Evolutionary conservation across 2,329 filamentous ascomycete species (phyloP).

Genomic region (Mollisiaceae sp.): DNA sequence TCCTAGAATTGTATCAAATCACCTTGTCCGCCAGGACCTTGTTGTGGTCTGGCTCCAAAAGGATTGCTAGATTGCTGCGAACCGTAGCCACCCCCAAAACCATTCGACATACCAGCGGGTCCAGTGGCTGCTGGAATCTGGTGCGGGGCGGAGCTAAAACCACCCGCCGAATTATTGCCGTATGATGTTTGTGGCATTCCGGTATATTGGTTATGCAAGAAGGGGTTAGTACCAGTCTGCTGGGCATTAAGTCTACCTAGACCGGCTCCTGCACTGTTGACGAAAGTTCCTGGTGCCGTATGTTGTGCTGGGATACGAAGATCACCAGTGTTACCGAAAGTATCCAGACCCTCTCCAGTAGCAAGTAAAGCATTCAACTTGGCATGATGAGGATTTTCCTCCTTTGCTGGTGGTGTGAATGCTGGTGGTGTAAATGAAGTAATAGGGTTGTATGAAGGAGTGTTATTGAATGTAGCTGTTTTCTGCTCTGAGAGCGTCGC

Average conservation of each 20-base stretch:
- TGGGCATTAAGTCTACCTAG: constrained; percentile 65
- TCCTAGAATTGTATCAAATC: constrained; percentile 43
- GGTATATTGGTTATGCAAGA: constrained; percentile 82
- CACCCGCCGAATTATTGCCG: constrained; percentile 46
- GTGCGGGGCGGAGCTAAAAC: constrained; percentile 38
- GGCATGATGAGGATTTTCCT: constrained; percentile 67
- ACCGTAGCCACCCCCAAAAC: constrained; percentile 49
- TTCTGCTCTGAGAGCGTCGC: constrained; percentile 83
- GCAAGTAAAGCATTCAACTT: constrained; percentile 87
- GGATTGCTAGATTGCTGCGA: constrained; percentile 52
- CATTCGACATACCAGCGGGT: constrained; percentile 58
- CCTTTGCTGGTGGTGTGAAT: constrained; percentile 50
- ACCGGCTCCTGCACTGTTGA: constrained; percentile 92
- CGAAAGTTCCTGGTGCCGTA: constrained; percentile 92
- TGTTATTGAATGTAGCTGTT: constrained; percentile 58
- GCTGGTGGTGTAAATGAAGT: constrained; percentile 50
- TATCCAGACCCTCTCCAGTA: constrained; percentile 91
- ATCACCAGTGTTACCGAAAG: constrained; percentile 96
- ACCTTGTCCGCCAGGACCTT: constrained; percentile 49
- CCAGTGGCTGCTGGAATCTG: constrained; percentile 62
- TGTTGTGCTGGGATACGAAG: constrained; percentile 95
- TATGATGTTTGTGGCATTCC: constrained; percentile 71
- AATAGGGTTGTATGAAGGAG: constrained; percentile 56
- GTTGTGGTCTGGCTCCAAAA: constrained; percentile 58
- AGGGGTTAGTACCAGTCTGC: constrained; percentile 82